phyloP scores from a whole-genome alignment of 495 filamentous ascomycete species.

The Neurospora sp. region DNA sequence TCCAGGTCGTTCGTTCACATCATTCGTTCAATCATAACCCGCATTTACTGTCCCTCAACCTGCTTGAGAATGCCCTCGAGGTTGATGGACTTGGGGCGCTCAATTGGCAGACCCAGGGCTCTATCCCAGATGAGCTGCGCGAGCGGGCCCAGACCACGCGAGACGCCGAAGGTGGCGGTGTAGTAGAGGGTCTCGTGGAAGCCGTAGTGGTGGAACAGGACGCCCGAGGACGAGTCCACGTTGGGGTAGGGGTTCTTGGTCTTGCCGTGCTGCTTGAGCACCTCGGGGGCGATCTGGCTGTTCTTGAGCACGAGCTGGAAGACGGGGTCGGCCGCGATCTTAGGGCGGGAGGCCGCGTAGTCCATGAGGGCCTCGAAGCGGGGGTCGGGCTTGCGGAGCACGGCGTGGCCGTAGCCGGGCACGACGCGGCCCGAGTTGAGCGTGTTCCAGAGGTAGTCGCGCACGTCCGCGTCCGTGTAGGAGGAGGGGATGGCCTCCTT shows the following conservation, averaged over 20 bases:
- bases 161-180: constrained; percentile 93
- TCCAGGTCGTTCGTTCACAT: background rate
- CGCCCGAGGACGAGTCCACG: constrained; percentile 84
- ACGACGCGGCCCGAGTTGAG: constrained; percentile 92
- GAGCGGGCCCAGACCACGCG: constrained; percentile 79
- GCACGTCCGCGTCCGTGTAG: constrained; percentile 70
- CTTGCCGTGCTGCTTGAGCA: constrained; percentile 91
- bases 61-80: constrained; percentile 66
- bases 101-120: constrained; percentile 90
- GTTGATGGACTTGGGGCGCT: constrained; percentile 95
- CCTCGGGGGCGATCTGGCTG: constrained; percentile 63
- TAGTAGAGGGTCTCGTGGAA: constrained; percentile 97
- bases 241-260: constrained; percentile 98
- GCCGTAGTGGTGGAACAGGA: constrained; percentile 93
- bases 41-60: constrained; percentile 27
- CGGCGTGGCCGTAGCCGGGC: constrained; percentile 96
- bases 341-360: constrained; percentile 74
- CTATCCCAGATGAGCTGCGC: constrained; percentile 96
- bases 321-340: constrained; percentile 78
- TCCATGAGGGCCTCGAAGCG: constrained; percentile 95
- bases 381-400: constrained; percentile 92
- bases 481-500: constrained; percentile 70
- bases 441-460: constrained; percentile 82
- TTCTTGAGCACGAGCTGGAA: constrained; percentile 91
- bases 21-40: background rate